These are phyloP conservation scores for Rhynchospora pubera DNA, from an alignment of 176 grass and related monocot genomes.

Conservation along the genomic window DNA sequence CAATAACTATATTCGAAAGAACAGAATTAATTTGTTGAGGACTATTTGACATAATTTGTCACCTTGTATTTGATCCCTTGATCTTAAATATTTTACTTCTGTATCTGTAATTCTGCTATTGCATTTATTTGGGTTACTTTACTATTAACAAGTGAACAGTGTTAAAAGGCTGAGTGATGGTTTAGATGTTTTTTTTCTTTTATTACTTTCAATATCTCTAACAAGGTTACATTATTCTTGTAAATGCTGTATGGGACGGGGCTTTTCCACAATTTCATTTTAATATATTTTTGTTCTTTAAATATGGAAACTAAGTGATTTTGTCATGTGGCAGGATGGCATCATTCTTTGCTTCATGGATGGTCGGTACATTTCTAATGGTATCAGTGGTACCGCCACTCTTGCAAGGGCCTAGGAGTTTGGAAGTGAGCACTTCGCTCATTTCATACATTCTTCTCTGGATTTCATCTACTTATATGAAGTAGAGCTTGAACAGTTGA, in stretches of 20 bases:
- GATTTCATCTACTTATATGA: slow-evolving; percentile 75
- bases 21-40: not conserved
- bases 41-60: not conserved
- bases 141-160: not conserved
- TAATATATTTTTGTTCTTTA: not conserved
- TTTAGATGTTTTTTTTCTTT: not conserved
- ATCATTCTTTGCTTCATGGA: slow-evolving; percentile 83
- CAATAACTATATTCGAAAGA: not conserved
- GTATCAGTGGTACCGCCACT: slow-evolving; percentile 81
- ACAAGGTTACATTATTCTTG: not conserved
- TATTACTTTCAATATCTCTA: not conserved
- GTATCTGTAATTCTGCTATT: not conserved
- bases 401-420: slow-evolving; percentile 62
- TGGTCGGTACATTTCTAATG: slow-evolving; percentile 88
- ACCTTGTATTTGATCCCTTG: not conserved
- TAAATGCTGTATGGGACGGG: not conserved
- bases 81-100: not conserved
- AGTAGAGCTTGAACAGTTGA: slow-evolving; percentile 34
- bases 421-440: slow-evolving; percentile 81
- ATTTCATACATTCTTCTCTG: slow-evolving; percentile 78
- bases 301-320: not conserved
- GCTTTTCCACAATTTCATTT: not conserved
- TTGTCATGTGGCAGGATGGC: slow-evolving; percentile 44
- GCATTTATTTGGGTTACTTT: not conserved
- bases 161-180: not conserved